A percentile compares a stretch with the other conserved stretches of the same genome.
These are phyloP conservation scores for Globisporangium takayamanum DNA, from an alignment of 352 stramenopile species.

Conservation along the genomic window DNA sequence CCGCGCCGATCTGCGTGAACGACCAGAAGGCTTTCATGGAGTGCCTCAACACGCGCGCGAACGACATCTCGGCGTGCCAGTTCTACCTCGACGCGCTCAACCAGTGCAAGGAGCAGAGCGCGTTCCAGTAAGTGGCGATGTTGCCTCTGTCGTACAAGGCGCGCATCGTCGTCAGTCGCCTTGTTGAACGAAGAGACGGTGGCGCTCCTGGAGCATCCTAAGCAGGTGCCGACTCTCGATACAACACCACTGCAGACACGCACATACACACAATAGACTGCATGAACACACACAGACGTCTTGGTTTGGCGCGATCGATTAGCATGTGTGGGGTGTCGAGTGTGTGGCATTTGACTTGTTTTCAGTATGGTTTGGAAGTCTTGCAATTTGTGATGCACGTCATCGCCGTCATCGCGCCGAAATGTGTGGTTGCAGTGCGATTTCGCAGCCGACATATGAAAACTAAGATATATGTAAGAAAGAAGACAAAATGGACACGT, in stretches of 20 bases:
- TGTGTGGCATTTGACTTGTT: neutral
- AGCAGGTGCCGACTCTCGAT: neutral
- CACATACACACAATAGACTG: constrained; percentile 5
- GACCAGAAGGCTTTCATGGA: constrained; percentile 78
- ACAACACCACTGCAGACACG: neutral
- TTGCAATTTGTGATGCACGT: neutral
- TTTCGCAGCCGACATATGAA: neutral
- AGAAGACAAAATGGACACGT: too few species aligned
- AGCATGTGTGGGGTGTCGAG: too few species aligned
- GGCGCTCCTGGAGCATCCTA: neutral
- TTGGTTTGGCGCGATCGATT: too few species aligned
- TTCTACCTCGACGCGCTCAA: constrained; percentile 82
- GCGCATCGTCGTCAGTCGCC: too few species aligned
- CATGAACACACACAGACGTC: constrained; percentile 1
- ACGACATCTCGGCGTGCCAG: constrained; percentile 78
- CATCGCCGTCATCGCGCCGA: neutral
- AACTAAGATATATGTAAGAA: too few species aligned
- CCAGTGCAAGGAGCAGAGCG: constrained; percentile 75
- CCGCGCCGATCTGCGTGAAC: constrained; percentile 34
- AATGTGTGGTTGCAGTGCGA: neutral
- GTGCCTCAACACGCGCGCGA: constrained; percentile 67
- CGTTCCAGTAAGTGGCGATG: constrained; percentile 32
- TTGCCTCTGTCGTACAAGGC: too few species aligned
- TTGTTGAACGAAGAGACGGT: too few species aligned
- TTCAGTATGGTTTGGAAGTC: neutral